Conservation (phyloP, 2,329 filamentous ascomycete genomes). For the Ophiosphaerella korrae region DNA sequence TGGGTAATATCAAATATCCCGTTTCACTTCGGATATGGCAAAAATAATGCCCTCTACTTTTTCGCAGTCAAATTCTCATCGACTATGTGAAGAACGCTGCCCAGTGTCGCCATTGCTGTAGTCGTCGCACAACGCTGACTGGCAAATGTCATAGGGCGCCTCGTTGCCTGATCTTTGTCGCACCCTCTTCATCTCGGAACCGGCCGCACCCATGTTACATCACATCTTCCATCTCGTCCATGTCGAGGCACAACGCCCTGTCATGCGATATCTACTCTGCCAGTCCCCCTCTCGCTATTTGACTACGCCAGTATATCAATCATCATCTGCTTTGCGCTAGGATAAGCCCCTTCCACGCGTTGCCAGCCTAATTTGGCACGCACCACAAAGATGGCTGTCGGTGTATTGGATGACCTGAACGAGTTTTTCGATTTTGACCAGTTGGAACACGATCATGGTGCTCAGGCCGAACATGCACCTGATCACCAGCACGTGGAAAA, state of each 20-base stretch:
- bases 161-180: slow-evolving; percentile 7
- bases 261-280: slow-evolving; percentile 18
- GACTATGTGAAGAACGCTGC: neutral
- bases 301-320: slow-evolving; percentile 4
- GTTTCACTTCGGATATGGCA: neutral
- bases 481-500: slow-evolving; percentile 3
- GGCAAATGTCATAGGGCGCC: neutral
- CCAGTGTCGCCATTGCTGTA: neutral
- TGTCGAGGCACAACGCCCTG: slow-evolving; percentile 16
- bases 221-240: slow-evolving; percentile 19
- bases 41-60: neutral
- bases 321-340: slow-evolving; percentile 10
- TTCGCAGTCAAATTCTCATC: too few relatives aligned
- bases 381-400: slow-evolving; percentile 18
- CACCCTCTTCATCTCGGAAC: slow-evolving; percentile 9
- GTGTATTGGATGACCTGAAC: slow-evolving; percentile 28
- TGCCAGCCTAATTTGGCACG: slow-evolving; percentile 3
- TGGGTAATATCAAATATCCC: slow-evolving; percentile 1
- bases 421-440: slow-evolving; percentile 46
- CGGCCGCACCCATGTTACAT: slow-evolving; percentile 16
- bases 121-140: slow-evolving; percentile 1
- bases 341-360: slow-evolving; percentile 18
- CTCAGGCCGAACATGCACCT: slow-evolving; percentile 1
- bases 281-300: neutral
- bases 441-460: slow-evolving; percentile 27